Evolutionary conservation across 2,329 filamentous ascomycete genomes (phyloP).

Genomic region (Aaosphaeria arxii): DNA sequence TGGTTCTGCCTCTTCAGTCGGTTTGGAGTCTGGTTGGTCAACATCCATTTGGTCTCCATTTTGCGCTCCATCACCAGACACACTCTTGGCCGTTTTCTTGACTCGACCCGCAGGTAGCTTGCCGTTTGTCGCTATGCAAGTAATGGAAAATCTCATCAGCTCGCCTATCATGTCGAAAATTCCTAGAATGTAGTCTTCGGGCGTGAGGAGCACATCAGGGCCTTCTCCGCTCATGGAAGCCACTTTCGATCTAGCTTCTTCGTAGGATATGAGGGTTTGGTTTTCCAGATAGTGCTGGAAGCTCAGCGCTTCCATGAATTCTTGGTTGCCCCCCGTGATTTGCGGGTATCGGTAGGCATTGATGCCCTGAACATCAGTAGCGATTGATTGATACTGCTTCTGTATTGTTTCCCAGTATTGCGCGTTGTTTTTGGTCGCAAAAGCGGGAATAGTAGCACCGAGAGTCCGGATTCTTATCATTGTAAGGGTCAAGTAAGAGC

Average conservation of each 20-base stretch:
- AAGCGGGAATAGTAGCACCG: constrained; percentile 61
- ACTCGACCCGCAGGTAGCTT: constrained; percentile 40
- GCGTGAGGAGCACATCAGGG: constrained; percentile 62
- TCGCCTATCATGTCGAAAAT: constrained; percentile 94
- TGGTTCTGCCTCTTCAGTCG: constrained; percentile 22
- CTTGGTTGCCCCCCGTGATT: constrained; percentile 79
- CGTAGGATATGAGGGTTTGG: constrained; percentile 69
- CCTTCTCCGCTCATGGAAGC: constrained; percentile 35
- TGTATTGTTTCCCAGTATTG: constrained; percentile 69
- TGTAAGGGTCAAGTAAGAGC: neutral
- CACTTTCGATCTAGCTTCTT: constrained; percentile 51
- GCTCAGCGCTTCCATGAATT: constrained; percentile 87
- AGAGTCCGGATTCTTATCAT: constrained; percentile 58
- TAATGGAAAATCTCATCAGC: constrained; percentile 94
- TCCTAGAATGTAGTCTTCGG: constrained; percentile 85
- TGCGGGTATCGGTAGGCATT: constrained; percentile 82
- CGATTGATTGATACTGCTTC: constrained; percentile 64
- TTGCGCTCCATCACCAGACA: constrained; percentile 10
- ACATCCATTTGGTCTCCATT: constrained; percentile 34
- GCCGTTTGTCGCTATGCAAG: constrained; percentile 74
- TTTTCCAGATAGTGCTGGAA: constrained; percentile 84
- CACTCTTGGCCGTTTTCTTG: constrained; percentile 34
- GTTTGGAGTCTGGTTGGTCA: constrained; percentile 22
- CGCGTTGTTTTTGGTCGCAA: constrained; percentile 68
- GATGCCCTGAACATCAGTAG: constrained; percentile 70